phyloP scores from a whole-genome alignment of 257 asterid species.

The Scutellaria barbata region DNA sequence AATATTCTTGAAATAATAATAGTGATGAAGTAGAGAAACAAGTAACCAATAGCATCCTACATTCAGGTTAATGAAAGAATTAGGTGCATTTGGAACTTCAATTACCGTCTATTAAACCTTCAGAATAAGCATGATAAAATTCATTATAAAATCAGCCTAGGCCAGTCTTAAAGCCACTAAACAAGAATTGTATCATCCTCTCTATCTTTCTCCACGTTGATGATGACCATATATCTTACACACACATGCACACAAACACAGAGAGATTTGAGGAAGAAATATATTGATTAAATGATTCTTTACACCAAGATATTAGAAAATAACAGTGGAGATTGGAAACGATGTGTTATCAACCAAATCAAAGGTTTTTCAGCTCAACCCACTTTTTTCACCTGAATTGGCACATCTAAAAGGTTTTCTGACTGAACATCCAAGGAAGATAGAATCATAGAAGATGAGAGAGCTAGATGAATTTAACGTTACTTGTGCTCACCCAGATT shows the following conservation, averaged over 20 bases:
- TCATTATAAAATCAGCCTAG: not conserved
- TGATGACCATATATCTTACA: not conserved
- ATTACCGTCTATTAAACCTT: not conserved
- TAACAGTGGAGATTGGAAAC: not conserved
- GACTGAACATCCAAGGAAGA: not conserved
- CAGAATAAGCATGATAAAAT: conserved; percentile 7
- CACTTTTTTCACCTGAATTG: not conserved
- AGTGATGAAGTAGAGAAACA: not conserved
- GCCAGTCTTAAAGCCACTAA: not conserved
- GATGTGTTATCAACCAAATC: not conserved
- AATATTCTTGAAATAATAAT: conserved; percentile 8
- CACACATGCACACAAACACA: not conserved
- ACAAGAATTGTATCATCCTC: not conserved
- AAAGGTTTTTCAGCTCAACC: conserved; percentile 16
- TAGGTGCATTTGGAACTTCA: not conserved
- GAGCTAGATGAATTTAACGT: not conserved
- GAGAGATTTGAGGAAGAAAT: not conserved
- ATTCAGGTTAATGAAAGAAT: conserved; percentile 21
- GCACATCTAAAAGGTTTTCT: not conserved
- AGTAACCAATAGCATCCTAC: not conserved
- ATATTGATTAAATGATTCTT: not conserved
- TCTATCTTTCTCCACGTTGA: conserved; percentile 8
- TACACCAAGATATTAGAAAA: not conserved
- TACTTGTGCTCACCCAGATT: conserved; percentile 5
- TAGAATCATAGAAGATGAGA: not conserved